Percentiles rank a stretch among this genome's conserved stretches.
These are phyloP conservation scores for Annulohypoxylon maeteangense DNA, from an alignment of 495 filamentous ascomycete species.

Conservation along the genomic window DNA sequence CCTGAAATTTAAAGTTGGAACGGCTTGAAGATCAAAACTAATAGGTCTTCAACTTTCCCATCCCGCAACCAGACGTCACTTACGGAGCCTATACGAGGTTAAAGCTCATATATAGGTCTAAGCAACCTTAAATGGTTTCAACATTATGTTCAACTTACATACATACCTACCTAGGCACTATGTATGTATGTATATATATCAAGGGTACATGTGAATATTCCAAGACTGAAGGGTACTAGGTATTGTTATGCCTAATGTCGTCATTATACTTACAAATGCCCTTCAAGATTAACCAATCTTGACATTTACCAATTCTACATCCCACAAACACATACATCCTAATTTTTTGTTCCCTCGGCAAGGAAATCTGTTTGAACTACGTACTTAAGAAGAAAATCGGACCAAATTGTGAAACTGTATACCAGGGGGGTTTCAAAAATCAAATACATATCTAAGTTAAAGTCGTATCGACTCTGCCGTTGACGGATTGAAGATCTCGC, in stretches of 20 bases:
- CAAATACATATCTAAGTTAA: conserved; percentile 9
- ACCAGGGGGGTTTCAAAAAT: not conserved
- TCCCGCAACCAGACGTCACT: not conserved
- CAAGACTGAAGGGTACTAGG: not conserved
- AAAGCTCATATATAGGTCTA: not conserved
- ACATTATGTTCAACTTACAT: too few species aligned
- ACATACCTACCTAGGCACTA: too few species aligned
- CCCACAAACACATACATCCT: not conserved
- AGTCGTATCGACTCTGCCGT: conserved; percentile 3
- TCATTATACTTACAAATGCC: conserved; percentile 13
- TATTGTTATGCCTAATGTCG: conserved; percentile 4
- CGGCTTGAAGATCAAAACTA: not conserved
- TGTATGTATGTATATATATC: not conserved
- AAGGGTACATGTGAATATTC: not conserved
- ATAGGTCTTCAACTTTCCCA: not conserved
- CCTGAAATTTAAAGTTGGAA: not conserved
- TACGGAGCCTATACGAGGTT: not conserved
- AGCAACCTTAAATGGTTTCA: too few species aligned
- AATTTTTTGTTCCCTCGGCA: not conserved
- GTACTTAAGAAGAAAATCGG: conserved; percentile 16
- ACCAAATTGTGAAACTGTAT: conserved; percentile 14
- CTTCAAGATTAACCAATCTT: not conserved
- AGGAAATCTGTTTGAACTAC: not conserved
- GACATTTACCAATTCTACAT: not conserved
- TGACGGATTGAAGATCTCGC: conserved; percentile 5